Evolutionary conservation across 352 stramenopile species (phyloP).

Genomic region (Elongisporangium anandrum): DNA sequence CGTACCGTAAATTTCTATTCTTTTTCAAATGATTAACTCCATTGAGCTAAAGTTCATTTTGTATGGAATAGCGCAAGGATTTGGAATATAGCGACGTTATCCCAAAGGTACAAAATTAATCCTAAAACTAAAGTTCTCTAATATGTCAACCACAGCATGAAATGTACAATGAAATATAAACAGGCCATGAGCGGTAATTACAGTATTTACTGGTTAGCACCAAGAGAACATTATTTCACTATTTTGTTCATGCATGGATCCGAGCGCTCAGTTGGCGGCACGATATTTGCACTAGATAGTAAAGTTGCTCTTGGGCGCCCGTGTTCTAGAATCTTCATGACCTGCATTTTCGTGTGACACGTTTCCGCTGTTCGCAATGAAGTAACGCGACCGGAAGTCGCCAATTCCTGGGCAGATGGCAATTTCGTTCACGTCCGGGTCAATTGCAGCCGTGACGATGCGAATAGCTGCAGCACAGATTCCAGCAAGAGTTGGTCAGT

Average conservation of each 20-base stretch:
- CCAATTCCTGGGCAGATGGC: not conserved
- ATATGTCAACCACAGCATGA: too few relatives aligned
- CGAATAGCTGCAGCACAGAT: not conserved
- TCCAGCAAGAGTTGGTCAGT: not conserved
- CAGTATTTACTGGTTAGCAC: not conserved
- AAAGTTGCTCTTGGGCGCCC: not conserved
- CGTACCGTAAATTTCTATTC: too few relatives aligned
- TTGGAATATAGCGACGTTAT: too few relatives aligned
- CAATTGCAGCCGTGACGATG: not conserved
- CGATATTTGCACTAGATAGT: not conserved
- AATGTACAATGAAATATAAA: not conserved
- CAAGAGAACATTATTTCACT: not conserved
- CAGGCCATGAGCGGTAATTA: not conserved
- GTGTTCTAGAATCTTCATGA: not conserved
- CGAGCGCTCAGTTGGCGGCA: not conserved
- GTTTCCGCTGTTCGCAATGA: not conserved
- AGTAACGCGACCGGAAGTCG: not conserved
- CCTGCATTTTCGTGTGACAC: not conserved
- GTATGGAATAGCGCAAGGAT: too few relatives aligned
- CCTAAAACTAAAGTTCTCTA: too few relatives aligned
- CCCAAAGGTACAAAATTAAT: too few relatives aligned
- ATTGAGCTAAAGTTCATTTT: too few relatives aligned
- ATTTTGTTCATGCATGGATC: not conserved
- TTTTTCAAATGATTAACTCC: too few relatives aligned
- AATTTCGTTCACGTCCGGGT: not conserved